Evolutionary conservation across 306 rosid species (phyloP).

Genomic region (Acacia melanoxylon): DNA sequence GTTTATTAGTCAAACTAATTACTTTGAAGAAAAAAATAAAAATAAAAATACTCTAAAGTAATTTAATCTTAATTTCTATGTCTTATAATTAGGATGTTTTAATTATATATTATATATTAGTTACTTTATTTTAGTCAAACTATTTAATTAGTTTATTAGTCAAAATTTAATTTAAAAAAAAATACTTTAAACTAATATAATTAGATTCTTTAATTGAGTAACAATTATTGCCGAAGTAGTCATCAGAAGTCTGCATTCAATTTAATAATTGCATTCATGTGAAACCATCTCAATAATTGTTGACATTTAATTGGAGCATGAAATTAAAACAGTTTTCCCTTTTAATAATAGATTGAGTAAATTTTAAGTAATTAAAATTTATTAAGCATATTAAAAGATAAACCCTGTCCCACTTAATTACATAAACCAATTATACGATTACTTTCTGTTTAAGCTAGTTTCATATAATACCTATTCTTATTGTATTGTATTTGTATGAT

Average conservation of each 20-base stretch:
- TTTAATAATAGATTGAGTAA: neutral
- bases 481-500: neutral
- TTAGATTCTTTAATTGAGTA: too few species aligned
- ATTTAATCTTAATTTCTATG: too few species aligned
- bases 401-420: slow-evolving; percentile 2
- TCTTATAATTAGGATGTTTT: too few species aligned
- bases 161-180: too few species aligned
- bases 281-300: neutral
- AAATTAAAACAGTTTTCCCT: neutral
- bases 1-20: too few species aligned
- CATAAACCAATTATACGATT: neutral
- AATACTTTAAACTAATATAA: too few species aligned
- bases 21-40: too few species aligned
- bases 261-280: neutral
- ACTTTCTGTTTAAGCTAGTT: neutral
- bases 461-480: neutral
- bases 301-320: neutral
- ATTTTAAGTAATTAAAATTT: slow-evolving; percentile 4
- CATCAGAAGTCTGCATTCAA: neutral
- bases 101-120: too few species aligned
- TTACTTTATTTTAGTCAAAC: too few species aligned
- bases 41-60: too few species aligned
- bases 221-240: neutral
- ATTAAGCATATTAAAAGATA: neutral
- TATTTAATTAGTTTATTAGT: too few species aligned